Base-by-base conservation (phyloP, 2,329 filamentous ascomycete species). In the Sporothrix inflata region DNA sequence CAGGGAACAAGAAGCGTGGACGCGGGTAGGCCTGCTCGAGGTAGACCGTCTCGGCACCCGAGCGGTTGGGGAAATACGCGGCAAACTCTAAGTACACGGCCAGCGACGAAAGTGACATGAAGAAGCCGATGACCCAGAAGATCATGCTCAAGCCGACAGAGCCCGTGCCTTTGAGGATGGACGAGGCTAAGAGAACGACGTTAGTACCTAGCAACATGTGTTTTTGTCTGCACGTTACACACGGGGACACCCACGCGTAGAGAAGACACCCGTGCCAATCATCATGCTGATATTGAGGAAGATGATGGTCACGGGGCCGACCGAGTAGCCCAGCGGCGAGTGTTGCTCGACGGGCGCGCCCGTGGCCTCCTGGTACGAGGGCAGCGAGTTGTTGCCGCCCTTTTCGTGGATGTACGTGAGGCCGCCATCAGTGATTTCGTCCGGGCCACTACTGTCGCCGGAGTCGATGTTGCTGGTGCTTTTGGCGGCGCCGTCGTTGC, bases 1-100 rank as follows among this genome's bases (percentile, higher is more conserved):
- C 87, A 0, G 90, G 89, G 66, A 92, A 88, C 73, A 92, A 84
- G 77, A 88, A 90, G 71, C 84, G 86, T 0, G 90, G 90, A 0
- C 88, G 84, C 0, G 89, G 89, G 74, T 86, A 92, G 0, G 89
- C 87, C 76, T 92, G 90, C 75, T 92, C 90, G 0, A 92, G 83
- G 75, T 91, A 92, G 0, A 90, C 90, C 0, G 90, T 89, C 76
- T 92, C 89, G 0, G 86, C 85, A 0, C 90, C 90, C 1, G 87
- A 90, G 8, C 90, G 86, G 76, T 87, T 91, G 0, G 90, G 89
- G 73, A 92, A 92, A 74, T 89, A 91, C 0, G 87, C 84, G 0
- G 89, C 85, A 16, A 87, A 86, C 76, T 92, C 90, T 9, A 91
- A 85, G 72, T 91, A 91, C 0, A 90, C 85, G 0, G 84, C 81